Base-by-base conservation (phyloP, 768 basidiomycete species). In the Leccinellum rugosiceps region DNA sequence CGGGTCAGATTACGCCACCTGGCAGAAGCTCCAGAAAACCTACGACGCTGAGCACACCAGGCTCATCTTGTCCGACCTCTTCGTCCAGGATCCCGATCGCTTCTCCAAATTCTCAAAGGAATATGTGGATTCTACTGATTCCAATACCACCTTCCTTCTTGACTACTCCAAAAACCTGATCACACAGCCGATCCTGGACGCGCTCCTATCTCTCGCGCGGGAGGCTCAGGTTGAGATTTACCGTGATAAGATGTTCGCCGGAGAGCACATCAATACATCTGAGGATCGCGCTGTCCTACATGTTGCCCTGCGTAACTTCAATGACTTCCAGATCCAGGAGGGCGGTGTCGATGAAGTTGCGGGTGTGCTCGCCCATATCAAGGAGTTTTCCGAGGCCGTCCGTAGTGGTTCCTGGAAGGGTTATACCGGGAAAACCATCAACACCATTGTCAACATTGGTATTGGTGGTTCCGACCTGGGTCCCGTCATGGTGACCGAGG, bases 401-500 rank as follows among this genome's bases (percentile, higher is more conserved):
- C 81, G 96, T 58, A 87, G 80, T 58, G 97, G 96, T 28, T 78
- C 78, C 56, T 97, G 95, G 94, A 98, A 90, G 74, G 97, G 97
- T 15, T 98, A 97, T 78, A 97, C 95, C 1, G 96, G 97, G 44
- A 97, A 98, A 78, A 69, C 83, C 10, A 98, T 99, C 80, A 84
- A 86, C 67, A 87, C 93, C 49, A 87, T 99, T 74, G 94, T 99
- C 71, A 98, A 98, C 78, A 97, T 99, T 65, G 97, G 97, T 58
- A 99, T 99, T 71, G 97, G 97, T 55, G 97, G 97, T 52, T 97
- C 94, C 34, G 97, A 99, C 73, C 79, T 99, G 52, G 96, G 96
- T 17, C 97, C 96, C 15, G 95, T 98, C 66, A 99, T 99, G 97
- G 95, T 98, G 58, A 95, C 93, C 11, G 97, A 98, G 77, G 96